Percentiles rank a stretch among this genome's conserved stretches.
These are phyloP conservation scores for Yamadazyma nakazawae DNA, from an alignment of 805 yeast species.

Conservation along the genomic window DNA sequence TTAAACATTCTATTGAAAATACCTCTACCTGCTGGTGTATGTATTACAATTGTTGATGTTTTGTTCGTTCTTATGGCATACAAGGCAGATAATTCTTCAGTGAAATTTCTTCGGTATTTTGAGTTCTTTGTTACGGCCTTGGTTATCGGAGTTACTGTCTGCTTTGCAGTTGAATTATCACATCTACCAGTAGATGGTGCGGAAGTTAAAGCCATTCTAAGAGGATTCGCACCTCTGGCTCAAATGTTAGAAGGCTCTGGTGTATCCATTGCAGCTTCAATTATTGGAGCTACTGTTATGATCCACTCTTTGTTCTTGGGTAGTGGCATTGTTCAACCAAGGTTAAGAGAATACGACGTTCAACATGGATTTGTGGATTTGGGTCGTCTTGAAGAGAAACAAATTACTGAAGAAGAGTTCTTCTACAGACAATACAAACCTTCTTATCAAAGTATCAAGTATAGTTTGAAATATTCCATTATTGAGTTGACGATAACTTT, in stretches of 20 bases:
- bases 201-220: constrained; percentile 30
- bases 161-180: constrained; percentile 45
- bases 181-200: constrained; percentile 28
- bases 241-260: constrained; percentile 43
- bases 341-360: constrained; percentile 45
- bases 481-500: constrained; percentile 68
- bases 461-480: constrained; percentile 69
- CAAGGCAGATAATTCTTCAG: constrained; percentile 40
- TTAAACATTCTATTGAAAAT: constrained; percentile 42
- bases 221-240: constrained; percentile 44
- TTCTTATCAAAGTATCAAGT: constrained; percentile 64
- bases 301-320: constrained; percentile 49
- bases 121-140: constrained; percentile 42
- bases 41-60: constrained; percentile 44
- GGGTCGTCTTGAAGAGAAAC: constrained; percentile 14
- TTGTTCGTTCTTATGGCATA: constrained; percentile 46
- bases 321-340: constrained; percentile 47
- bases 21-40: constrained; percentile 50
- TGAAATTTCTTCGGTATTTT: constrained; percentile 31
- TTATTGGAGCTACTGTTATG: constrained; percentile 52
- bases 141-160: constrained; percentile 42
- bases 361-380: constrained; percentile 30
- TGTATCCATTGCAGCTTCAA: constrained; percentile 45
- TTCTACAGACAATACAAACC: constrained; percentile 58
- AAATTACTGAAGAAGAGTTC: constrained; percentile 23